A percentile compares a stretch with the other conserved stretches of the same genome.
Evolutionary conservation across 2,329 filamentous ascomycete genomes (phyloP).

Genomic region (Penicillium thymicola): DNA sequence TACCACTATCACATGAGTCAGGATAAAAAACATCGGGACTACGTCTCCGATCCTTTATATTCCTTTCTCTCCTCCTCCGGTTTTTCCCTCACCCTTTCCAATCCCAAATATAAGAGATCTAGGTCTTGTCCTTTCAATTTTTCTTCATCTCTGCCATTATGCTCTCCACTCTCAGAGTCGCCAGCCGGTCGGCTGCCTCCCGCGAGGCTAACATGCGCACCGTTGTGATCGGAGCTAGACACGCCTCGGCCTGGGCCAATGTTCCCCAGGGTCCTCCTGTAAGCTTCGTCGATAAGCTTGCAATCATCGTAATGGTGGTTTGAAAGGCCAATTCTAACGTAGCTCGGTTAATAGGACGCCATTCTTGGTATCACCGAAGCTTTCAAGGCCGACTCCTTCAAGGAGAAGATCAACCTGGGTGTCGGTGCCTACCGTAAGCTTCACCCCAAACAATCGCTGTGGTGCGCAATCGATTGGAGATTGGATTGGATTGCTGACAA

Average conservation of each 20-base stretch:
- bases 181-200: slow-evolving; percentile 41
- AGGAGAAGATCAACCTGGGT: slow-evolving; percentile 97
- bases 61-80: slow-evolving; percentile 8
- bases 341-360: slow-evolving; percentile 36
- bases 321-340: slow-evolving; percentile 23
- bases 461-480: neutral
- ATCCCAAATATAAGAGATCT: slow-evolving; percentile 5
- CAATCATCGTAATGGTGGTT: neutral
- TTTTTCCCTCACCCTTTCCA: slow-evolving; percentile 14
- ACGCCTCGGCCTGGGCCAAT: slow-evolving; percentile 82
- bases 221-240: slow-evolving; percentile 49
- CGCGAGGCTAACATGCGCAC: slow-evolving; percentile 40
- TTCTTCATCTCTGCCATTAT: slow-evolving; percentile 28
- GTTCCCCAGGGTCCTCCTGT: slow-evolving; percentile 93
- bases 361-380: slow-evolving; percentile 77
- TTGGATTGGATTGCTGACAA: slow-evolving; percentile 1
- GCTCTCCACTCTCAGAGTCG: slow-evolving; percentile 47
- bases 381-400: slow-evolving; percentile 93
- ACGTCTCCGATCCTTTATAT: slow-evolving; percentile 24
- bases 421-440: slow-evolving; percentile 85
- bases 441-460: neutral
- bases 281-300: slow-evolving; percentile 43
- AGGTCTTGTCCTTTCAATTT: slow-evolving; percentile 8
- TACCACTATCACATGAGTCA: slow-evolving; percentile 27
- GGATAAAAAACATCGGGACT: slow-evolving; percentile 18